Percentiles rank a stretch among this genome's conserved stretches.
Conservation (phyloP, 2,329 filamentous ascomycete genomes). For the Nigrospora sphaerica region DNA sequence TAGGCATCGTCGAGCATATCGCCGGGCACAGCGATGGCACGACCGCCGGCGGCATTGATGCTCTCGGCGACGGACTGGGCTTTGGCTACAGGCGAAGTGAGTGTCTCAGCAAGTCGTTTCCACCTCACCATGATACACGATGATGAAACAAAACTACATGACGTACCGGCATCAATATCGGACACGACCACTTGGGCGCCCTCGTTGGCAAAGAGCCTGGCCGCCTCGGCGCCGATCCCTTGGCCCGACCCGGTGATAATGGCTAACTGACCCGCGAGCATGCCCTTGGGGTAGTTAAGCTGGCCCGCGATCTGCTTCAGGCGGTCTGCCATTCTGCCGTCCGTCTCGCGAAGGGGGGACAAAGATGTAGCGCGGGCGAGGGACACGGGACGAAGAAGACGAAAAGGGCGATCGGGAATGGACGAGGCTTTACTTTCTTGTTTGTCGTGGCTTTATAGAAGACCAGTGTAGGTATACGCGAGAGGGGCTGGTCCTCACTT, state of each 20-base stretch:
- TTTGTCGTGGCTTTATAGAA: too few relatives aligned
- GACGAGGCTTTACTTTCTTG: too few relatives aligned
- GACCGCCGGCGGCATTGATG: slow-evolving; percentile 61
- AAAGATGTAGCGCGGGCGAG: too few relatives aligned
- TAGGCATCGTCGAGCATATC: slow-evolving; percentile 70
- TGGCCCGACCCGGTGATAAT: slow-evolving; percentile 85
- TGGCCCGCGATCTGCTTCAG: slow-evolving; percentile 68
- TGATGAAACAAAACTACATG: too few relatives aligned
- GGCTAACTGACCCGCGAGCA: slow-evolving; percentile 73
- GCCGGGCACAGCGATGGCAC: slow-evolving; percentile 67
- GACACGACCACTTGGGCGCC: slow-evolving; percentile 78
- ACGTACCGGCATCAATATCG: slow-evolving; percentile 68
- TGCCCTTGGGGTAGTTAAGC: slow-evolving; percentile 73
- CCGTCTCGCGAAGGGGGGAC: too few relatives aligned
- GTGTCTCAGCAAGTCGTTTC: background rate
- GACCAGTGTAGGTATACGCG: too few relatives aligned
- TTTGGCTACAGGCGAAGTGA: slow-evolving; percentile 48
- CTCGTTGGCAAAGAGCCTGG: slow-evolving; percentile 77
- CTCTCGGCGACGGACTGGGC: slow-evolving; percentile 57
- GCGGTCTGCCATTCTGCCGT: slow-evolving; percentile 42
- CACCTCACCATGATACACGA: background rate
- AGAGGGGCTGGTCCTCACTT: too few relatives aligned
- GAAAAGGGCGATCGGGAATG: too few relatives aligned
- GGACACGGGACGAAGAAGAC: too few relatives aligned
- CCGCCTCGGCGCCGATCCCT: slow-evolving; percentile 81